These are phyloP conservation scores for Extremus antarcticus DNA, from an alignment of 495 filamentous ascomycete species.

Conservation along the genomic window DNA sequence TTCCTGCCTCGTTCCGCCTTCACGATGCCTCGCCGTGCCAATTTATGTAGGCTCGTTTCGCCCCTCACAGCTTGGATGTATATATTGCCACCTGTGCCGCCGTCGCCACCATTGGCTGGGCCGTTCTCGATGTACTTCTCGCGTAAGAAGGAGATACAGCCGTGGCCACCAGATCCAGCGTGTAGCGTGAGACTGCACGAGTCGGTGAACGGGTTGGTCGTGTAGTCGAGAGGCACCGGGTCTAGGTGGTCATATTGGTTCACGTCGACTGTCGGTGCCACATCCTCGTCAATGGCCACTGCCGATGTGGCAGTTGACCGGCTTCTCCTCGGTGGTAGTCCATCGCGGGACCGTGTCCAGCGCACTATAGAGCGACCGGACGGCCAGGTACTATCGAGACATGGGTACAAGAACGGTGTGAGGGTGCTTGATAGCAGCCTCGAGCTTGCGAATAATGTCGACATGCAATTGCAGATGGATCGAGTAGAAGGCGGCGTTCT, in stretches of 20 bases:
- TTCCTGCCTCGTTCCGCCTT: conserved; percentile 72
- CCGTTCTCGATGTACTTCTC: conserved; percentile 80
- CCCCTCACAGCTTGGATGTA: conserved; percentile 90
- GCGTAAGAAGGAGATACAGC: conserved; percentile 84
- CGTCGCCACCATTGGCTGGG: conserved; percentile 94
- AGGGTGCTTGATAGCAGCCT: conserved; percentile 30
- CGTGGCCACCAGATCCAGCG: conserved; percentile 74
- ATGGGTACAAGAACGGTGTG: conserved; percentile 59
- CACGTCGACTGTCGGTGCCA: conserved; percentile 24
- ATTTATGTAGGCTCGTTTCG: conserved; percentile 85
- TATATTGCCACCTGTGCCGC: conserved; percentile 78
- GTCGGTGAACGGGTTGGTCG: conserved; percentile 72
- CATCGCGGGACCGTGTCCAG: not conserved
- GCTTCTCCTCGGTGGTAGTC: not conserved
- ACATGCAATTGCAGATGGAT: conserved; percentile 5
- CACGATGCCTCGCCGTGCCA: conserved; percentile 64
- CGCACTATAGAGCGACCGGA: conserved; percentile 5
- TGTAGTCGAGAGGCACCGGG: conserved; percentile 71
- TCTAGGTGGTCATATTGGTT: conserved; percentile 50
- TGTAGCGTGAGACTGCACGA: conserved; percentile 64
- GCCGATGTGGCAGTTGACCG: conserved; percentile 19
- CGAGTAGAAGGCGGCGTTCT: too few relatives aligned
- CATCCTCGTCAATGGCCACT: conserved; percentile 20
- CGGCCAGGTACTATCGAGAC: conserved; percentile 25
- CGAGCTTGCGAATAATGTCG: not conserved